Percentiles rank a stretch among this genome's conserved stretches.
Conservation (phyloP, 2,329 filamentous ascomycete species). For the Diaporthe aspalathi region DNA sequence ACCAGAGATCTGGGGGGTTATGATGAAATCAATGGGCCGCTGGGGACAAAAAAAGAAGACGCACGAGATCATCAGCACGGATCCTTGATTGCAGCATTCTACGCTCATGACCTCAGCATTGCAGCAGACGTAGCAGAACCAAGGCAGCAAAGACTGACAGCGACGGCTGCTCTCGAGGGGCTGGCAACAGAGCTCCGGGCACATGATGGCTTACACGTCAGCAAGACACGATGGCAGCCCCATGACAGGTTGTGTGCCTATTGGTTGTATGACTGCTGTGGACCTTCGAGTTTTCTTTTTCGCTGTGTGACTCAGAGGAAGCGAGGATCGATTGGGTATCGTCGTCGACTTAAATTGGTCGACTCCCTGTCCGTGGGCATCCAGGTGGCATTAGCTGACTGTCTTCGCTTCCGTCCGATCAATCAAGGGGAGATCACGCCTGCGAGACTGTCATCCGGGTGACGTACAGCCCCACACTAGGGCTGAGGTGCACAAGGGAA, state of each 20-base stretch:
- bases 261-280: constrained; percentile 3
- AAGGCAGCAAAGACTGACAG: constrained; percentile 4
- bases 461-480: constrained; percentile 38
- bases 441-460: constrained; percentile 30
- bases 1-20: constrained; percentile 26
- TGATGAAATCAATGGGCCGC: constrained; percentile 33
- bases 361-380: constrained; percentile 26
- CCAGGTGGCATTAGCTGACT: constrained; percentile 21
- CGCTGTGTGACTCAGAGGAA: constrained; percentile 9
- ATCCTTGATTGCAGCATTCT: constrained; percentile 6
- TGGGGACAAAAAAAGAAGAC: constrained; percentile 23
- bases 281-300: constrained; percentile 9
- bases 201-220: constrained; percentile 28
- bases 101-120: constrained; percentile 14
- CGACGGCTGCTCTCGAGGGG: too few species aligned
- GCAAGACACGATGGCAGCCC: constrained; percentile 18
- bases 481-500: constrained; percentile 33
- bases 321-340: background rate
- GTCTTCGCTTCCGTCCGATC: constrained; percentile 30
- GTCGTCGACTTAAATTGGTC: background rate
- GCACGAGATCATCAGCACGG: constrained; percentile 1
- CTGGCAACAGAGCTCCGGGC: background rate
- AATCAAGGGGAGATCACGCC: constrained; percentile 10
- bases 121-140: constrained; percentile 5
- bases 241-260: constrained; percentile 17